A percentile compares a stretch with the other conserved stretches of the same genome.
Conservation (phyloP, 148 eudicot species). For the Pharnaceum exiguum region DNA sequence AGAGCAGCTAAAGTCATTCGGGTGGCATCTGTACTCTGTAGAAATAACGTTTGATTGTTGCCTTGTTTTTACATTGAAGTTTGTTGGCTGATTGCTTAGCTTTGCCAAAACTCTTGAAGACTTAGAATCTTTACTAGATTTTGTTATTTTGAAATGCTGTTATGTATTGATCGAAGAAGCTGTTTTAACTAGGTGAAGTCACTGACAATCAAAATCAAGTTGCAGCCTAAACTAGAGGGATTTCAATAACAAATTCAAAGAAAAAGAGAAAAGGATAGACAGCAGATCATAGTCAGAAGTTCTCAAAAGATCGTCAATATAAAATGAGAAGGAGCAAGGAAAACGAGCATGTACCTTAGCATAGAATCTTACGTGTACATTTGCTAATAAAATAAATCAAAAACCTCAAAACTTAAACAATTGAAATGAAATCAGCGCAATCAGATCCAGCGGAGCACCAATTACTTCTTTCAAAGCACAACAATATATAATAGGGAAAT, state of each 20-base stretch:
- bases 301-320: conserved; percentile 13
- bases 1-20: too few species aligned
- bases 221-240: conserved; percentile 27
- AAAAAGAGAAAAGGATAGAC: background rate
- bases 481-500: background rate
- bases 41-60: too few species aligned
- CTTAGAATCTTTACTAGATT: conserved; percentile 10
- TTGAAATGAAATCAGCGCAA: conserved; percentile 1
- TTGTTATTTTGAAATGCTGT: background rate
- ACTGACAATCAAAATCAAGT: conserved; percentile 25
- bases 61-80: too few species aligned
- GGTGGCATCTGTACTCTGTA: too few species aligned
- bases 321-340: conserved; percentile 16
- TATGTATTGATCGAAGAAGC: background rate
- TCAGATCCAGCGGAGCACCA: conserved; percentile 27
- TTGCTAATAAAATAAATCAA: background rate
- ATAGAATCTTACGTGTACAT: conserved; percentile 25
- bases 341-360: conserved; percentile 21
- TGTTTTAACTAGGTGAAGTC: background rate
- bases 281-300: conserved; percentile 19
- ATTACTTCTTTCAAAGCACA: background rate
- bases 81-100: too few species aligned
- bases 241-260: conserved; percentile 1
- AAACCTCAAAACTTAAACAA: background rate
- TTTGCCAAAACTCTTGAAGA: too few species aligned